Evolutionary conservation across 2,329 filamentous ascomycete species (phyloP).

Genomic region (Mollisia scopiformis): DNA sequence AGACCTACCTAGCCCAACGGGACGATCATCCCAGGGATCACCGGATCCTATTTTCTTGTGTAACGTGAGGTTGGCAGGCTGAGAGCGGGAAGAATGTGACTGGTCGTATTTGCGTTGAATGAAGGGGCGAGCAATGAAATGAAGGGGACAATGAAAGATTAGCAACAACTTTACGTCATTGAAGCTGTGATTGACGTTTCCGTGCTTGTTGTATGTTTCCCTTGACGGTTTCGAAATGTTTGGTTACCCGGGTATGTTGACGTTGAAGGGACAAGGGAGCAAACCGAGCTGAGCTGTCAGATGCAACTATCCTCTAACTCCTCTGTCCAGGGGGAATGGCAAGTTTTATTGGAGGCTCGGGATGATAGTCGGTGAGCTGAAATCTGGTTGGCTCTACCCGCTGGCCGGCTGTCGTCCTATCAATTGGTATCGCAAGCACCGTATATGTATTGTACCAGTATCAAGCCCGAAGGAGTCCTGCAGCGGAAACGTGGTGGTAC

Average conservation of each 20-base stretch:
- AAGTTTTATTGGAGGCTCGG: background rate
- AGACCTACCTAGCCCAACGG: background rate
- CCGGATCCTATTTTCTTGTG: background rate
- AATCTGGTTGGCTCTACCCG: background rate
- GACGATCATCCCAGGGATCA: background rate
- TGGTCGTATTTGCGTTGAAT: background rate
- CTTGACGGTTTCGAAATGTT: no score
- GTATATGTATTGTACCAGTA: background rate
- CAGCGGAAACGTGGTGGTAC: background rate
- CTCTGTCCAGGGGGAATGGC: background rate
- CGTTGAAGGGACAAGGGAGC: background rate
- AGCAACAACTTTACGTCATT: no score
- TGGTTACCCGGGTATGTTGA: background rate
- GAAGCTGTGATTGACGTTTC: no score
- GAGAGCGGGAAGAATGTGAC: background rate
- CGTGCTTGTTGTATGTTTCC: no score
- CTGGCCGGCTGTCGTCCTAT: background rate
- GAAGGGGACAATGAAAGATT: no score
- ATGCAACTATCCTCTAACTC: background rate
- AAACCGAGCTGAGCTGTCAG: background rate
- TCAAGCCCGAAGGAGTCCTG: conserved; percentile 1
- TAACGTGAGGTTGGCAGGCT: background rate
- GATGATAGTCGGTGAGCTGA: background rate
- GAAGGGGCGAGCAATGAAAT: background rate
- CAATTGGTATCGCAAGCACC: background rate